These are phyloP conservation scores for Xylaria sp. DNA, from an alignment of 2,329 filamentous ascomycete genomes.

Conservation along the genomic window DNA sequence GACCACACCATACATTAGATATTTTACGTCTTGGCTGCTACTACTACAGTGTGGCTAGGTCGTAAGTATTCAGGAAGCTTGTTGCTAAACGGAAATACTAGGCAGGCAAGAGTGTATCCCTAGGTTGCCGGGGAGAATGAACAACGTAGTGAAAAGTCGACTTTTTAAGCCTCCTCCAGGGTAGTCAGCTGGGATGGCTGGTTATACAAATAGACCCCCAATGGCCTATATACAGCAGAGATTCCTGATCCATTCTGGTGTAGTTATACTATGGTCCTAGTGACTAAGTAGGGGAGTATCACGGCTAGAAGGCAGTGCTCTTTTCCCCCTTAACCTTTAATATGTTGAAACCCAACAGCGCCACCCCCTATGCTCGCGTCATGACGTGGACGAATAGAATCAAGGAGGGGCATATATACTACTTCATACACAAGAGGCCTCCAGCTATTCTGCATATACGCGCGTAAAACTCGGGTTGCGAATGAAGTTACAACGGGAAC, in stretches of 20 bases:
- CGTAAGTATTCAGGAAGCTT: background rate
- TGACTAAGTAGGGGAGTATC: conserved; percentile 5
- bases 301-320: conserved; percentile 23
- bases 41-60: background rate
- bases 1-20: background rate
- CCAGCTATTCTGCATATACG: background rate
- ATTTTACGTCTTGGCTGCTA: background rate
- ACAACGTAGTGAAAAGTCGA: background rate
- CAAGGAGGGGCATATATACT: background rate
- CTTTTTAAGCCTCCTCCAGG: background rate
- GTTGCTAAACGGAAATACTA: background rate
- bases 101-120: background rate
- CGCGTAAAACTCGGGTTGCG: background rate
- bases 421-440: conserved; percentile 23
- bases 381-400: conserved; percentile 27
- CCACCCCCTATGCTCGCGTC: conserved; percentile 23
- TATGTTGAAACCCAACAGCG: conserved; percentile 15
- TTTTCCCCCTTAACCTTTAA: background rate
- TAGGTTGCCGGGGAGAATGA: background rate
- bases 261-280: conserved; percentile 5
- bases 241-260: background rate
- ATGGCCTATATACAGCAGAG: background rate
- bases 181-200: background rate
- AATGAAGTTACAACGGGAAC: background rate
- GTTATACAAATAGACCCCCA: background rate